Percentiles rank a stretch among this genome's conserved stretches.
Evolutionary conservation across 495 filamentous ascomycete species (phyloP).

Genomic region (Penicillium psychrofluorescens): DNA sequence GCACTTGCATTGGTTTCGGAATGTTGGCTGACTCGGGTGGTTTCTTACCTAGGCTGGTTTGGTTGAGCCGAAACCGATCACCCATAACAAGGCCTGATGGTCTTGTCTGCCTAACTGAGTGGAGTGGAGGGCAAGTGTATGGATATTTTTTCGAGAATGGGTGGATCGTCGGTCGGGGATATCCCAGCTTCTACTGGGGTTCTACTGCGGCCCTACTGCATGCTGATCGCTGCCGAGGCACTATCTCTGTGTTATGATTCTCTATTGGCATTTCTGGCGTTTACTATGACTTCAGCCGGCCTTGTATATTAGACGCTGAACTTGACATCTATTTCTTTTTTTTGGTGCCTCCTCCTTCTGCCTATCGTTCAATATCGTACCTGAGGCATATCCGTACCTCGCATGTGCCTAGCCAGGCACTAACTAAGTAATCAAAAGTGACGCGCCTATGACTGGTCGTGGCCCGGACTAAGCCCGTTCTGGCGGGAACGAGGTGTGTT

Average conservation of each 20-base stretch:
- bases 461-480: neutral
- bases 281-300: constrained; percentile 7
- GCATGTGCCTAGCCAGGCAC: neutral
- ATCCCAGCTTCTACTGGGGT: too few species aligned
- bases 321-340: too few species aligned
- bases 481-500: neutral
- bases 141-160: too few species aligned
- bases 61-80: constrained; percentile 21
- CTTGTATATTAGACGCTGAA: too few species aligned
- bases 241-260: constrained; percentile 3
- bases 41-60: constrained; percentile 18
- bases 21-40: neutral
- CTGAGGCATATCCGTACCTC: neutral
- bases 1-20: neutral
- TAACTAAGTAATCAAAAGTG: neutral
- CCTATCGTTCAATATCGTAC: too few species aligned
- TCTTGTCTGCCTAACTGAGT: neutral
- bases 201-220: too few species aligned
- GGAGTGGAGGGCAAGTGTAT: too few species aligned
- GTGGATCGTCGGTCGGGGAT: too few species aligned
- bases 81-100: constrained; percentile 16
- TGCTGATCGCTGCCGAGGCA: neutral
- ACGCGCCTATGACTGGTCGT: constrained; percentile 6
- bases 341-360: too few species aligned
- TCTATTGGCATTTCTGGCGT: constrained; percentile 30